Evolutionary conservation across 106 monocot species (phyloP).

Genomic region (Amphibolis antarctica): DNA sequence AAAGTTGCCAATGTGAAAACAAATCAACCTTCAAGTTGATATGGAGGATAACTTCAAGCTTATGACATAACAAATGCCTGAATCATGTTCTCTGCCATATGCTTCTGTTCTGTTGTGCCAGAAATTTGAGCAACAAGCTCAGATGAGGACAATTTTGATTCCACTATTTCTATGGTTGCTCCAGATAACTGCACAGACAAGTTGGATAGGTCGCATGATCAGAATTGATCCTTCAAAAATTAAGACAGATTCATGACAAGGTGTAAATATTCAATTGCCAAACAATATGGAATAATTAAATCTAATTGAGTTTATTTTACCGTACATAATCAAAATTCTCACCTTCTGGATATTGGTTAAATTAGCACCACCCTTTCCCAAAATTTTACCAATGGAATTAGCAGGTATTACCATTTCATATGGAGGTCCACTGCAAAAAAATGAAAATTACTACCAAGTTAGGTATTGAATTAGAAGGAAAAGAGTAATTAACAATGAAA

Average conservation of each 20-base stretch:
- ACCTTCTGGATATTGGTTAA: conserved; percentile 82
- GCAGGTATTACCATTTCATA: conserved; percentile 79
- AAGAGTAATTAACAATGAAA: too few species aligned
- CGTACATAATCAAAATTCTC: conserved; percentile 5
- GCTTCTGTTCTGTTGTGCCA: conserved; percentile 77
- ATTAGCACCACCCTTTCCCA: conserved; percentile 87
- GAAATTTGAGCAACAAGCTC: conserved; percentile 81
- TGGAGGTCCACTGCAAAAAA: conserved; percentile 31
- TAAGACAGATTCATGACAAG: too few species aligned
- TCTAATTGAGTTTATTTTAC: neutral
- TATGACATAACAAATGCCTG: conserved; percentile 95
- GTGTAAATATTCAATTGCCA: too few species aligned
- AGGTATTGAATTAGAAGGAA: too few species aligned
- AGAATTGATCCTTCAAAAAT: too few species aligned
- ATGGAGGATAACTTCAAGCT: conserved; percentile 3
- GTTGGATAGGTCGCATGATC: neutral
- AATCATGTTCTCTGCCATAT: conserved; percentile 81
- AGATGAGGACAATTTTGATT: conserved; percentile 58
- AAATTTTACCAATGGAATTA: conserved; percentile 62
- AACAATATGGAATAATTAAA: too few species aligned
- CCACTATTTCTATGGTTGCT: conserved; percentile 74
- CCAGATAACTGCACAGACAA: conserved; percentile 69
- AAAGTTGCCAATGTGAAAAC: neutral
- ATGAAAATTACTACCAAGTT: neutral
- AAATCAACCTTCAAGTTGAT: neutral